A percentile compares a stretch with the other conserved stretches of the same genome.
Conservation (phyloP, 257 asterid species). For the Catharanthus roseus region DNA sequence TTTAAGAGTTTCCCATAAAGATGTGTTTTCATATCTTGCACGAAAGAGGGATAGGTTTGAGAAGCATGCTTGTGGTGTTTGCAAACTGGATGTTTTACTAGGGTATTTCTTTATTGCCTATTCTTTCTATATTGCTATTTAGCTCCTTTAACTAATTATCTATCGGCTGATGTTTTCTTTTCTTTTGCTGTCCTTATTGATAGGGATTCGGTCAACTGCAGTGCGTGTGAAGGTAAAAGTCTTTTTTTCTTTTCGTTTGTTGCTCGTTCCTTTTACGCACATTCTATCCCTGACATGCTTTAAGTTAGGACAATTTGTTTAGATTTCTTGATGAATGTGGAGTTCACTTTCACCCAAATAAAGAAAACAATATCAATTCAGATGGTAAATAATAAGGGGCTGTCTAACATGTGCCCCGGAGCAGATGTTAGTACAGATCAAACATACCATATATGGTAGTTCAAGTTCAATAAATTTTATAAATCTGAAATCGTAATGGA, state of each 20-base stretch:
- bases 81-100: slow-evolving; percentile 44
- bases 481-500: too few species aligned
- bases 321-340: not conserved
- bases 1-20: slow-evolving; percentile 39
- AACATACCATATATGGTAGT: too few species aligned
- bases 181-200: slow-evolving; percentile 7
- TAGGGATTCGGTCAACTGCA: slow-evolving; percentile 67
- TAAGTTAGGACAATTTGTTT: not conserved
- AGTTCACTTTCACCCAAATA: not conserved
- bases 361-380: not conserved
- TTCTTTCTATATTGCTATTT: slow-evolving; percentile 13
- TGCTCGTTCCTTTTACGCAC: not conserved
- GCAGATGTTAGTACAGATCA: too few species aligned
- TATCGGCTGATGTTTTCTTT: slow-evolving; percentile 3
- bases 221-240: slow-evolving; percentile 65
- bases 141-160: not conserved
- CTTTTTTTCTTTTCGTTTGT: not conserved
- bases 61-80: slow-evolving; percentile 43
- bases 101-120: slow-evolving; percentile 45
- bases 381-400: not conserved
- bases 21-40: slow-evolving; percentile 45
- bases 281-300: slow-evolving; percentile 1
- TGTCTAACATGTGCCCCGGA: too few species aligned
- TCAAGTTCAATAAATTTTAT: too few species aligned
- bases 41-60: slow-evolving; percentile 47